phyloP scores from a whole-genome alignment of 1,284 basidiomycete species.

The Hypsizygus ulmarius region DNA sequence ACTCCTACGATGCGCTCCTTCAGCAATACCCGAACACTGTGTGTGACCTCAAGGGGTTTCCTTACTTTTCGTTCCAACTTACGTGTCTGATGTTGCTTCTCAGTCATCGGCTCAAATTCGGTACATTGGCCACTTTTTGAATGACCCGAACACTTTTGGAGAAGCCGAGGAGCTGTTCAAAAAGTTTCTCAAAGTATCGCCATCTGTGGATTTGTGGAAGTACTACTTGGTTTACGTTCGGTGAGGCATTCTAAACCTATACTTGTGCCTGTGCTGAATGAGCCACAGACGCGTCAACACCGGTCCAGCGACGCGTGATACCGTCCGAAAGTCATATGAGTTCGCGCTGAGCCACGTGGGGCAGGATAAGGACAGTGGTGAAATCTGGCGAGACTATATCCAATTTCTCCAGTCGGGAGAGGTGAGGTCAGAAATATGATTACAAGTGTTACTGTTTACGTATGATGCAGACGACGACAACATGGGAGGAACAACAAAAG shows the following conservation, averaged over 20 bases:
- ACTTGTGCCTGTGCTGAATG: constrained; percentile 1
- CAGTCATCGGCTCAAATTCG: constrained; percentile 76
- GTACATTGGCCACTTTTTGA: constrained; percentile 79
- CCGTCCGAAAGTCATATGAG: constrained; percentile 89
- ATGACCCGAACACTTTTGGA: constrained; percentile 56
- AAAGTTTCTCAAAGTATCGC: constrained; percentile 76
- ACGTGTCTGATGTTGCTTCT: constrained; percentile 19
- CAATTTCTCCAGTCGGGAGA: constrained; percentile 81
- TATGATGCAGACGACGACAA: constrained; percentile 58
- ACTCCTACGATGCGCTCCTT: constrained; percentile 73
- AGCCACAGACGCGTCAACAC: constrained; percentile 49
- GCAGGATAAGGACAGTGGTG: constrained; percentile 74
- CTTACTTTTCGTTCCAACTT: not conserved
- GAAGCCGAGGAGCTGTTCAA: constrained; percentile 80
- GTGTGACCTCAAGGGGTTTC: constrained; percentile 29
- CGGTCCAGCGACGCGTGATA: constrained; percentile 60
- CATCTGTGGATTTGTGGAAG: constrained; percentile 84
- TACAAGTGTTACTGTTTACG: not conserved
- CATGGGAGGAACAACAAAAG: constrained; percentile 96
- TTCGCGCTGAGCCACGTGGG: constrained; percentile 91
- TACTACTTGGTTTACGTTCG: constrained; percentile 84
- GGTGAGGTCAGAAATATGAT: constrained; percentile 38
- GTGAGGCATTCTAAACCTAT: constrained; percentile 36
- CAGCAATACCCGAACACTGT: constrained; percentile 79
- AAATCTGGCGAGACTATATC: constrained; percentile 81